These are phyloP conservation scores for Didymella pinodella DNA, from an alignment of 2,329 filamentous ascomycete species.

Conservation along the genomic window DNA sequence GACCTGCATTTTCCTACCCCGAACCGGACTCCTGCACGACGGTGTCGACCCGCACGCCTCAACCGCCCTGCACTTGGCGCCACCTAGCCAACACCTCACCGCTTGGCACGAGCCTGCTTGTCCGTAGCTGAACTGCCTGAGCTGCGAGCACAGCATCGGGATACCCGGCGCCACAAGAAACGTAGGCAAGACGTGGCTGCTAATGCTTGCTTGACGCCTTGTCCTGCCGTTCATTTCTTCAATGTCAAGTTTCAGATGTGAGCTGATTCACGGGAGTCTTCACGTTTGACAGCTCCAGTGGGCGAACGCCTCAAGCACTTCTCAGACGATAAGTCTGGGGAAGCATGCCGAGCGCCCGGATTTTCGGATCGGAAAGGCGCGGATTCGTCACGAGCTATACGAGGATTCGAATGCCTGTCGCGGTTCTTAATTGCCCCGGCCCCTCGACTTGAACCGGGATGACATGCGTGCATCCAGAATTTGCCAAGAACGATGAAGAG, in stretches of 20 bases:
- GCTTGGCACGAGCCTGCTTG: constrained; percentile 12
- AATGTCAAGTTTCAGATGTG: constrained; percentile 21
- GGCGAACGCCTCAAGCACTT: constrained; percentile 18
- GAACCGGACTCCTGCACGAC: constrained; percentile 15
- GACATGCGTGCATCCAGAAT: constrained; percentile 6
- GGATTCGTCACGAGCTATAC: constrained; percentile 4
- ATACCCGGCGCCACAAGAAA: constrained; percentile 17
- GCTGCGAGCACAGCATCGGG: not conserved
- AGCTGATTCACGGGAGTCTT: constrained; percentile 24
- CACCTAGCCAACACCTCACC: constrained; percentile 4
- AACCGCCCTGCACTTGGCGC: constrained; percentile 16
- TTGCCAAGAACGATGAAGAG: constrained; percentile 21
- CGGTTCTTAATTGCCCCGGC: constrained; percentile 12
- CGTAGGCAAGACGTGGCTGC: constrained; percentile 20
- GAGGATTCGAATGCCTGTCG: constrained; percentile 22
- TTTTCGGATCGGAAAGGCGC: constrained; percentile 4
- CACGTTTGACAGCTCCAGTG: constrained; percentile 18
- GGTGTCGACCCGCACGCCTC: constrained; percentile 16
- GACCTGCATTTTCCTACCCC: constrained; percentile 3
- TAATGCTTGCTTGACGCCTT: constrained; percentile 13
- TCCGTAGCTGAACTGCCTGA: constrained; percentile 8
- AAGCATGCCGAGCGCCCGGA: constrained; percentile 6
- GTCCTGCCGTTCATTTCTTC: constrained; percentile 8
- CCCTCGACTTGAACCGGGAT: constrained; percentile 5
- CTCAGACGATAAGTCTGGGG: constrained; percentile 15